A percentile compares a stretch with the other conserved stretches of the same genome.
Conservation (phyloP, 768 basidiomycete species). For the Crepidotus variabilis region DNA sequence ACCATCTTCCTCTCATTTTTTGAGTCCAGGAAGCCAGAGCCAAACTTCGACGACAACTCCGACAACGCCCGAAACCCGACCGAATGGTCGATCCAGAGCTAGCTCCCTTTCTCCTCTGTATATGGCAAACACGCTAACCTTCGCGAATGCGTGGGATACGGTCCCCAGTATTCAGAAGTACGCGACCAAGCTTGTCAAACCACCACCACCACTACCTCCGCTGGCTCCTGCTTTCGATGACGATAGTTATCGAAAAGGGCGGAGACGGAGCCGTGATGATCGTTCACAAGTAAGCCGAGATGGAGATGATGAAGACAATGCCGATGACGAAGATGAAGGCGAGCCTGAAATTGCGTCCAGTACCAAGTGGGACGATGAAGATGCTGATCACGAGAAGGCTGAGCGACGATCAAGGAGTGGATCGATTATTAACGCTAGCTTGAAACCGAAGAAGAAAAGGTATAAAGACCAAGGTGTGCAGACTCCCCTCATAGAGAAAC, state of each 20-base stretch:
- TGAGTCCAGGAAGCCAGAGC: constrained; percentile 31
- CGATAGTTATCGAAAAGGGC: constrained; percentile 32
- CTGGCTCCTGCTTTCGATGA: constrained; percentile 51
- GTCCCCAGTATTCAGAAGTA: constrained; percentile 80
- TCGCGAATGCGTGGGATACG: constrained; percentile 82
- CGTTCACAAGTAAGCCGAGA: constrained; percentile 68
- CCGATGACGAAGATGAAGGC: constrained; percentile 52
- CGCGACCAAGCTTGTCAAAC: constrained; percentile 54
- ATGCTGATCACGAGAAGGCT: constrained; percentile 31
- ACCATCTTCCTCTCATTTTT: constrained; percentile 44
- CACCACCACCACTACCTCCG: constrained; percentile 34
- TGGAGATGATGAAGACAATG: constrained; percentile 78
- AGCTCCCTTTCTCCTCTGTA: constrained; percentile 37
- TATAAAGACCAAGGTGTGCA: constrained; percentile 72
- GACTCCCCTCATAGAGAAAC: constrained; percentile 53
- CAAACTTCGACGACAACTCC: constrained; percentile 33
- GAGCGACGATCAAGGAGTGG: constrained; percentile 30
- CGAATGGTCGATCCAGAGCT: constrained; percentile 16
- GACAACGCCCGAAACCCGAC: constrained; percentile 31
- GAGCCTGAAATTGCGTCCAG: constrained; percentile 29
- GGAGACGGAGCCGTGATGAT: constrained; percentile 46
- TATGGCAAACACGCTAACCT: constrained; percentile 58
- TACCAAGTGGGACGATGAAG: constrained; percentile 30
- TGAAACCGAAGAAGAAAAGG: constrained; percentile 42
- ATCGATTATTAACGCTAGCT: constrained; percentile 30